A percentile compares a stretch with the other conserved stretches of the same genome.
These are phyloP conservation scores for Rhazya stricta DNA, from an alignment of 257 asterid genomes.

Conservation along the genomic window DNA sequence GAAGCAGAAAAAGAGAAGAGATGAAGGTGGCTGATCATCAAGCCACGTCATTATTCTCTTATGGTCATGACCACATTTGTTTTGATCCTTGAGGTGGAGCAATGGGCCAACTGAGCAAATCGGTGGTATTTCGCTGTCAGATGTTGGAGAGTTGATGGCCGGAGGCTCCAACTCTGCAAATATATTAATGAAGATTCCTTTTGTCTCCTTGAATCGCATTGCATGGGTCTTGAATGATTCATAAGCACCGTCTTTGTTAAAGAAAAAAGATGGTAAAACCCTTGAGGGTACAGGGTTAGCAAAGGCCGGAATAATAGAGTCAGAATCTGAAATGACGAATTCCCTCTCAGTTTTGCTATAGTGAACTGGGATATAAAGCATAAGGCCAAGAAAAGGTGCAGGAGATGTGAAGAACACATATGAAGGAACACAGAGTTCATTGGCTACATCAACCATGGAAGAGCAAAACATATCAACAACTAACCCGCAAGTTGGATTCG, in stretches of 20 bases:
- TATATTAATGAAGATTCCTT: neutral
- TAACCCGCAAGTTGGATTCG: neutral
- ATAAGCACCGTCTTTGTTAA: neutral
- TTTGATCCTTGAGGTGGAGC: neutral
- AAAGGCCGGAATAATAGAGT: neutral
- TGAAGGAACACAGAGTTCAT: neutral
- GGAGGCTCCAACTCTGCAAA: slow-evolving; percentile 1
- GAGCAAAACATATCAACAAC: neutral
- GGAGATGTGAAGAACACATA: slow-evolving; percentile 12
- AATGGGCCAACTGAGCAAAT: neutral
- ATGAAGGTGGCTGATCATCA: slow-evolving; percentile 9
- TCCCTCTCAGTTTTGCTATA: neutral
- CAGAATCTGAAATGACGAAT: neutral
- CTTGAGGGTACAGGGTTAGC: neutral
- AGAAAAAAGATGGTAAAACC: slow-evolving; percentile 5
- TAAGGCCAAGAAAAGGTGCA: neutral
- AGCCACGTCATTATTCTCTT: slow-evolving; percentile 22
- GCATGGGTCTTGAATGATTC: neutral
- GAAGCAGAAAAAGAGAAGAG: slow-evolving; percentile 15
- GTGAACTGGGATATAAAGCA: neutral
- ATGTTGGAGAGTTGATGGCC: neutral
- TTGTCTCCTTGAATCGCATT: neutral
- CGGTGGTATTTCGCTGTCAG: neutral
- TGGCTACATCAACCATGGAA: slow-evolving; percentile 7
- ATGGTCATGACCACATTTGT: neutral